Base-by-base conservation (phyloP, 148 eudicot genomes). In the Arctostaphylos glauca region DNA sequence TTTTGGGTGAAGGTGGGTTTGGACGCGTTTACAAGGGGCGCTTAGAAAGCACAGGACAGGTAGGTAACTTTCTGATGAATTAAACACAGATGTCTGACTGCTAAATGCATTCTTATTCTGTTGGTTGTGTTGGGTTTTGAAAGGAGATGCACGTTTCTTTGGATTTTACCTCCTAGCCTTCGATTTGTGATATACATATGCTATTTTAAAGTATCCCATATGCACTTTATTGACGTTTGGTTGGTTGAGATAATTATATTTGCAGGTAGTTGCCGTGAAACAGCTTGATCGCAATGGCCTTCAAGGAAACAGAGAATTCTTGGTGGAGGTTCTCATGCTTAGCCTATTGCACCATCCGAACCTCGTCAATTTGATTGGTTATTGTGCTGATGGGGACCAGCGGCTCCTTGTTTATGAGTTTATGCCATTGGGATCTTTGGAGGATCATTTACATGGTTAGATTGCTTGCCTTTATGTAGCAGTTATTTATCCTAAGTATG, bases 271-370 rank as follows among this genome's bases (percentile, higher is more conserved):
- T 86, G 98, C 97, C 10, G 98, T 95, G 55, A 95, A 95, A 81
- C 98, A 95, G 83, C 97, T 95, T 77, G 98, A 95, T 81, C 89
- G 97, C n/a, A 93, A 95, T 86, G 98, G 98, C 44, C 95, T 95
- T 75, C 98, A 95, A 86, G 98, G 98, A 83, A 95, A 93, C 59
- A 87, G 97, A 86, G 98, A 95, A 79, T 95, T 95, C 81, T 82
- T 95, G 85, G 98, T 95, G 85, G 98, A 95, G 90, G 98, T 95
- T 86, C 92, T 95, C 54, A 93, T 95, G 98, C 97, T 95, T 81
- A 95, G 98, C 83, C 91, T 95, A 6, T 88, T 95, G 81, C 98
- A 93, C 84, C 97, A 95, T 84, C 89, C 88, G 47, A 95, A 95
- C 88, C 90, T 95, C 53, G 98, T 95, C 77, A 95, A 95, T 86